Percentiles rank a stretch among this genome's conserved stretches.
Evolutionary conservation across 768 basidiomycete genomes (phyloP).

Genomic region (Hygrophorus russula): DNA sequence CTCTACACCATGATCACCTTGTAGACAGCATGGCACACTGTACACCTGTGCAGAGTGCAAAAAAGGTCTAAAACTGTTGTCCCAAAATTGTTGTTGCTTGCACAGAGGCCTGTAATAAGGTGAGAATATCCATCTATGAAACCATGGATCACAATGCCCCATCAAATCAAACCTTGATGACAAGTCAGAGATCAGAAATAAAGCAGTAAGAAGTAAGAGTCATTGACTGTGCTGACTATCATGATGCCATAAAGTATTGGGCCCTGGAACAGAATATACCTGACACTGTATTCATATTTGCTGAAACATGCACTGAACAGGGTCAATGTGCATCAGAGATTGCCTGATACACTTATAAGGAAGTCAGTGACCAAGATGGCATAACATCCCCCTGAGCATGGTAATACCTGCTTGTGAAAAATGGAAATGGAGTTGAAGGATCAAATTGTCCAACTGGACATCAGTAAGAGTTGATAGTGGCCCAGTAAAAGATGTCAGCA

Average conservation of each 20-base stretch:
- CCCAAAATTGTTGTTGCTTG: slow-evolving; percentile 26
- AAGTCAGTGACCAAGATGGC: slow-evolving; percentile 7
- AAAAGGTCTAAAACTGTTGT: slow-evolving; percentile 26
- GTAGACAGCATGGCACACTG: slow-evolving; percentile 19
- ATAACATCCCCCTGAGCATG: slow-evolving; percentile 13
- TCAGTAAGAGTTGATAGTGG: slow-evolving; percentile 5
- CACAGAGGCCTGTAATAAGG: slow-evolving; percentile 19
- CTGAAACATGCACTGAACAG: slow-evolving; percentile 9
- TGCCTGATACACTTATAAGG: slow-evolving; percentile 8
- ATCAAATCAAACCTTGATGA: slow-evolving; percentile 23
- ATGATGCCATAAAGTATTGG: slow-evolving; percentile 25
- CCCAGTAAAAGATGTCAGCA: neutral
- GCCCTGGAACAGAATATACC: slow-evolving; percentile 17
- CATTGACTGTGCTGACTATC: slow-evolving; percentile 25
- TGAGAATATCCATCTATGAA: slow-evolving; percentile 23
- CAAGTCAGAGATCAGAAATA: neutral
- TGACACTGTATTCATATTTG: slow-evolving; percentile 10
- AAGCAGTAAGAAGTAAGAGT: neutral
- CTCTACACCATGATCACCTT: slow-evolving; percentile 29
- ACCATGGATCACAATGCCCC: slow-evolving; percentile 21
- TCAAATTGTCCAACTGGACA: slow-evolving; percentile 7
- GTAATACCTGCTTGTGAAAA: slow-evolving; percentile 9
- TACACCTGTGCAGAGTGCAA: slow-evolving; percentile 10
- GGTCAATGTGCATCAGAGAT: slow-evolving; percentile 9
- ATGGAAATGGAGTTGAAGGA: slow-evolving; percentile 6